These are phyloP conservation scores for Yarrowia sp. DNA, from an alignment of 805 yeast species.

Conservation along the genomic window DNA sequence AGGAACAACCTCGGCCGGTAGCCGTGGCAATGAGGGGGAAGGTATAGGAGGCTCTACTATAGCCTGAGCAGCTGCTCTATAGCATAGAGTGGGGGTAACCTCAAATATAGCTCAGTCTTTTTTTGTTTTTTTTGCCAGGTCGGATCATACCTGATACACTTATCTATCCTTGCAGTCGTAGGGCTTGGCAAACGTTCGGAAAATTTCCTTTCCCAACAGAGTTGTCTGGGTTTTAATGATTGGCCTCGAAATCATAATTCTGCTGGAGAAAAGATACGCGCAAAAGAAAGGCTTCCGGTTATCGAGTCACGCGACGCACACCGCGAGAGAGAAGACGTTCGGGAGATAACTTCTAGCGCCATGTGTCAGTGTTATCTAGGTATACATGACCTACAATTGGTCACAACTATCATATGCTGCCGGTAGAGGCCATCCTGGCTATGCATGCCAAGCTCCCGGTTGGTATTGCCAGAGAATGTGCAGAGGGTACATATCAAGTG, in stretches of 20 bases:
- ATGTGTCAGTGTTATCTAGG: background rate
- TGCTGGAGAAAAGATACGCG: constrained; percentile 2
- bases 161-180: constrained; percentile 14
- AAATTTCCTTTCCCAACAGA: constrained; percentile 29
- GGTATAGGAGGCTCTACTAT: too few relatives aligned
- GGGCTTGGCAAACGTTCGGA: constrained; percentile 30
- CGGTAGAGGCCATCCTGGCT: constrained; percentile 12
- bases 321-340: too few relatives aligned
- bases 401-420: background rate
- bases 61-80: too few relatives aligned
- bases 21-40: background rate
- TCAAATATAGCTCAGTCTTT: too few relatives aligned
- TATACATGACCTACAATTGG: background rate
- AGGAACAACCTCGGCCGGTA: background rate
- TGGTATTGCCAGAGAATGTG: background rate
- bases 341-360: background rate
- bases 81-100: too few relatives aligned
- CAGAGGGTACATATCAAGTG: background rate
- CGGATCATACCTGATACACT: constrained; percentile 28
- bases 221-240: constrained; percentile 27
- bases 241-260: constrained; percentile 19
- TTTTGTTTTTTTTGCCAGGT: background rate
- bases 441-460: constrained; percentile 15
- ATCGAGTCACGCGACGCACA: constrained; percentile 14
- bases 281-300: background rate